Evolutionary conservation across 2,329 filamentous ascomycete species (phyloP).

Genomic region (Aureobasidium sp.): DNA sequence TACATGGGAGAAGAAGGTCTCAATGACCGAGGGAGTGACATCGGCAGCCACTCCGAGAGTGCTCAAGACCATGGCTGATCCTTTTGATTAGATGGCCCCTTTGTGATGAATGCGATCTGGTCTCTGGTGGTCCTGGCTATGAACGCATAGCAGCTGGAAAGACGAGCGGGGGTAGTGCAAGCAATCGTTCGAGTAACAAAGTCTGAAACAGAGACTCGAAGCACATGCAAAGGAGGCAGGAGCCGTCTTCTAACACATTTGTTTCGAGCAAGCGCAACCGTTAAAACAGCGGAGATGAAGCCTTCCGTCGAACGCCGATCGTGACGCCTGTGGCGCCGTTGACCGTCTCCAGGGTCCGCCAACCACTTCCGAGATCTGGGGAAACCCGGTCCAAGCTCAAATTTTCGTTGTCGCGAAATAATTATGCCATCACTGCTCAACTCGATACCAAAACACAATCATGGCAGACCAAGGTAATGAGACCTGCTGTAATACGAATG

Average conservation of each 20-base stretch:
- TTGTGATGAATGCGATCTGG: neutral
- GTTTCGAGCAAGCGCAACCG: neutral
- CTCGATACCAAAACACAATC: neutral
- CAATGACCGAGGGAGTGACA: constrained; percentile 78
- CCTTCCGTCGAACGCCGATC: neutral
- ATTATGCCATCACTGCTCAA: neutral
- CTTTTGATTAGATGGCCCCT: neutral
- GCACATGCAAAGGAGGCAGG: neutral
- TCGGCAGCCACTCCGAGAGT: constrained; percentile 74
- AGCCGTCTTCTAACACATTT: neutral
- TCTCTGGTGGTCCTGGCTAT: neutral
- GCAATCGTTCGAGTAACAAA: neutral
- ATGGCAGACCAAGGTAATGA: constrained; percentile 1
- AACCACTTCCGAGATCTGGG: neutral
- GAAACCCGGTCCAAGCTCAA: neutral
- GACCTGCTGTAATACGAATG: too few relatives aligned
- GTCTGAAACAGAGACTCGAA: neutral
- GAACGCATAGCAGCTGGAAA: neutral
- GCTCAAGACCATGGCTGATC: constrained; percentile 53
- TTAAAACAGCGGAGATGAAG: neutral
- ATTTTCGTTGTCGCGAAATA: neutral
- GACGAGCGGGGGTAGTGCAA: neutral
- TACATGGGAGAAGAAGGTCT: constrained; percentile 81
- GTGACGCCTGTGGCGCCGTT: neutral
- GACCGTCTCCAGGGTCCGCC: neutral